Percentiles rank a stretch among this genome's conserved stretches.
These are phyloP conservation scores for Trichoderma sp. DNA, from an alignment of 2,329 filamentous ascomycete species.

Conservation along the genomic window DNA sequence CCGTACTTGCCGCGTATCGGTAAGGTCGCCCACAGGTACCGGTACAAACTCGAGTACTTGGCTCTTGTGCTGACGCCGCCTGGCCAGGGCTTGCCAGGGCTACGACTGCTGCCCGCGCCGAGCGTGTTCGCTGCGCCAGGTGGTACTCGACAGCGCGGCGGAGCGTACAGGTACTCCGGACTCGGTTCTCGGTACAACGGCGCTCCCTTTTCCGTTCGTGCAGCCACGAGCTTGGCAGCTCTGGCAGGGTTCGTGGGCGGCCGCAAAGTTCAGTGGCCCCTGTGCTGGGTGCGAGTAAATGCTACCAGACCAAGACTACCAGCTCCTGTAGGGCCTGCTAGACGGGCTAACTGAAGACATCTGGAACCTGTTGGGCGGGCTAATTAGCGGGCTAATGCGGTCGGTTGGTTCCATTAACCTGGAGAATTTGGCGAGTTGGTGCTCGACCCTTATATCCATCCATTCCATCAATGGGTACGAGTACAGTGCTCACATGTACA, in stretches of 20 bases:
- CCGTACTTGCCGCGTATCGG: slow-evolving; percentile 16
- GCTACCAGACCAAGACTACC: not conserved
- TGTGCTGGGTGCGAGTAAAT: not conserved
- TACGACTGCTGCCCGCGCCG: not conserved
- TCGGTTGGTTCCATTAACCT: not conserved
- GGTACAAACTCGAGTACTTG: not conserved
- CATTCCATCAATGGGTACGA: not conserved
- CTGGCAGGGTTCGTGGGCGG: slow-evolving; percentile 10
- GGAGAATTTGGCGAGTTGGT: not conserved
- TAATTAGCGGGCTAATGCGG: not conserved
- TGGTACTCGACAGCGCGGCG: not conserved
- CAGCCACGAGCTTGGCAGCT: slow-evolving; percentile 11
- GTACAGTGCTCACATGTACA: not conserved
- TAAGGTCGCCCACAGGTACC: not conserved
- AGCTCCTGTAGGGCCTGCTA: not conserved
- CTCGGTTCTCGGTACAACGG: not conserved
- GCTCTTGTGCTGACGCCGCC: not conserved
- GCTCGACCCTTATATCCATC: not conserved
- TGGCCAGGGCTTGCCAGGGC: not conserved
- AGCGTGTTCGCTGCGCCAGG: not conserved
- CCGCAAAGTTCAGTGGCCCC: slow-evolving; percentile 17
- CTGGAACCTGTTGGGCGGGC: not conserved
- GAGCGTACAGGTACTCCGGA: not conserved
- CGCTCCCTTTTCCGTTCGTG: not conserved
- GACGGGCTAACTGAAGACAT: not conserved